phyloP scores from a whole-genome alignment of 352 stramenopile species.

The Globisporangium mamillatum region DNA sequence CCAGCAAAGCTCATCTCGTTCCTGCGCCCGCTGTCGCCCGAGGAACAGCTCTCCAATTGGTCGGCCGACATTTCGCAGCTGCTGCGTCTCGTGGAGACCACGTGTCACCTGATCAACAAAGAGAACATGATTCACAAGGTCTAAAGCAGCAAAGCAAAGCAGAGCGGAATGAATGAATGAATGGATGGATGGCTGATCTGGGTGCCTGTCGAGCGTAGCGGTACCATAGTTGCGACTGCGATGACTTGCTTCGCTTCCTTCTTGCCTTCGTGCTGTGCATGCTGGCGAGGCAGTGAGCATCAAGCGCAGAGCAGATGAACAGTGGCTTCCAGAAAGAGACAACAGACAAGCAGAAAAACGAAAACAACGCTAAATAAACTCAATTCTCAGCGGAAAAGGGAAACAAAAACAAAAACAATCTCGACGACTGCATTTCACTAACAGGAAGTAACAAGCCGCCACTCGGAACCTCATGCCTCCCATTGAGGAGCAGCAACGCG shows the following conservation, averaged over 20 bases:
- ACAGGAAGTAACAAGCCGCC: background rate
- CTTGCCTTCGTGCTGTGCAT: too few species aligned
- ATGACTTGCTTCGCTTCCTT: background rate
- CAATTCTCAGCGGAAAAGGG: background rate
- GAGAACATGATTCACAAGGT: constrained; percentile 98
- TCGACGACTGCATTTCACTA: background rate
- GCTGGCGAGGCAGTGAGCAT: too few species aligned
- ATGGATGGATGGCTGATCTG: background rate
- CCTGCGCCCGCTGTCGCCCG: constrained; percentile 79
- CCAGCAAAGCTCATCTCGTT: constrained; percentile 97
- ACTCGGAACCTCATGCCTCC: background rate
- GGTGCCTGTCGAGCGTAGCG: too few species aligned
- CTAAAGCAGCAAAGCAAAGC: constrained; percentile 26
- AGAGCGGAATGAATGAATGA: constrained; percentile 5
- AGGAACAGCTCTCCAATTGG: constrained; percentile 96
- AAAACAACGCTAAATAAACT: background rate
- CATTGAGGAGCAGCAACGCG: too few species aligned
- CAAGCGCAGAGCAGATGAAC: too few species aligned
- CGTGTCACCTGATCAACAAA: constrained; percentile 98
- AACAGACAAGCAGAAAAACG: background rate
- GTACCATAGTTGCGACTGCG: background rate
- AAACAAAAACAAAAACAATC: background rate
- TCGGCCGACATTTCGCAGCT: constrained; percentile 95
- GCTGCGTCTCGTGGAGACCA: constrained; percentile 95
- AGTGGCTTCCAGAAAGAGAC: background rate